Evolutionary conservation across 169 alveolate species (phyloP), one percentile per base, ranked within the genome.

Genomic region (Babesia microti): DNA sequence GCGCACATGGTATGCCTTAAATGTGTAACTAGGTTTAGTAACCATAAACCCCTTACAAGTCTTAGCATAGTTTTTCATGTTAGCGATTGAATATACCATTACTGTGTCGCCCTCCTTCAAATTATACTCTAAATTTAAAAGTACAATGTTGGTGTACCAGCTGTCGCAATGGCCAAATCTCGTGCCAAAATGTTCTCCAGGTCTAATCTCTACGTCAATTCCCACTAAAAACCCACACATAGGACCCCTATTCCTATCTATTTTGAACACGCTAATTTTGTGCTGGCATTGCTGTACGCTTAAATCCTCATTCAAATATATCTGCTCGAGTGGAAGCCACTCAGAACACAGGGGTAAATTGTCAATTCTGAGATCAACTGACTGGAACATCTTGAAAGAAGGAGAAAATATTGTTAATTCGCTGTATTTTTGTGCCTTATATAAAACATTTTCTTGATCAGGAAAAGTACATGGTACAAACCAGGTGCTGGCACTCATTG

Each of bases 141-240:
- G 44, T 34, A 76, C 58, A n/a, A 76, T 41, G 50, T 76, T 76
- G 11, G 85, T 59, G 48, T 76, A 76, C 85, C 85, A 76, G 18
- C 76, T 56, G 33, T 76, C 85, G 32, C 85, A 76, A 23, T 74
- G 78, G 22, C 85, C 85, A 44, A 56, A 76, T 30, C 68, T 60
- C 0, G 85, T 76, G 22, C 85, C 85, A 41, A 76, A 76, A 50
- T 70, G 85, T 15, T 76, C 85, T 17, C 72, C 85, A 37, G 86
- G 81, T 27, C 88, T 61, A 41, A 83, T 83, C 48, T 79, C 91
- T 0, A 83, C 85, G 50, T 79, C 91, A 30, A 83, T 74, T 3
- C 85, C 85, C 18, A 73, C 78, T 34, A 83, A 57, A 36, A 74
- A 65, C 3, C 88, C 91, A 24, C 86, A 75, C 43, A 79, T 56